Conservation (phyloP, 768 basidiomycete genomes). For the Lactarius sp. region DNA sequence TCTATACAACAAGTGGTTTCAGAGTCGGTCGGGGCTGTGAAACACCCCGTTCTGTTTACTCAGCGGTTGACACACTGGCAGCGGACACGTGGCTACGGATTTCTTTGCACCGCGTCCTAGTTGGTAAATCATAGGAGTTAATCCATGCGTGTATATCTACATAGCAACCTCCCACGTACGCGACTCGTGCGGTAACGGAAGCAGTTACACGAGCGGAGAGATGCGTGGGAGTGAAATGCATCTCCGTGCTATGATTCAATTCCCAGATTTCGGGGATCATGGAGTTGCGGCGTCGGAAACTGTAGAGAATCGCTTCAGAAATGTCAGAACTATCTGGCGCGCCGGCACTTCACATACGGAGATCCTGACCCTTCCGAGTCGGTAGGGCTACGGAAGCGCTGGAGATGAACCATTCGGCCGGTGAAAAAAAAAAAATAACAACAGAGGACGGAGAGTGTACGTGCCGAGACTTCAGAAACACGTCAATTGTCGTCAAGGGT, state of each 20-base stretch:
- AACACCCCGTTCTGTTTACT: background rate
- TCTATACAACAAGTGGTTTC: background rate
- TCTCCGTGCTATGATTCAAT: background rate
- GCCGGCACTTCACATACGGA: background rate
- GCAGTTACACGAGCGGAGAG: background rate
- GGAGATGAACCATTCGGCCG: background rate
- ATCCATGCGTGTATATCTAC: background rate
- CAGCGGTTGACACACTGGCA: background rate
- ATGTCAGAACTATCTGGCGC: background rate
- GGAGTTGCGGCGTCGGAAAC: background rate
- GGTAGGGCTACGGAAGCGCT: background rate
- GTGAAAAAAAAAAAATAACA: background rate
- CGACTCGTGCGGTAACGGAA: slow-evolving; percentile 2
- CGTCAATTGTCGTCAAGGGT: background rate
- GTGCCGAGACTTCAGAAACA: background rate
- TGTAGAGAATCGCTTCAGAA: background rate
- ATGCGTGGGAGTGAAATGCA: background rate
- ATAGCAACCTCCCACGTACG: background rate
- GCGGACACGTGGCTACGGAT: background rate
- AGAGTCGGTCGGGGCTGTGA: background rate
- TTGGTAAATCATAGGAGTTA: background rate
- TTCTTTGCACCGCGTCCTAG: background rate
- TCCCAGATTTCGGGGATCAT: background rate
- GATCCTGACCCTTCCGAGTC: background rate
- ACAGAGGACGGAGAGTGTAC: background rate